Base-by-base conservation (phyloP, 1,284 basidiomycete genomes). In the Pisolithus thermaeus region DNA sequence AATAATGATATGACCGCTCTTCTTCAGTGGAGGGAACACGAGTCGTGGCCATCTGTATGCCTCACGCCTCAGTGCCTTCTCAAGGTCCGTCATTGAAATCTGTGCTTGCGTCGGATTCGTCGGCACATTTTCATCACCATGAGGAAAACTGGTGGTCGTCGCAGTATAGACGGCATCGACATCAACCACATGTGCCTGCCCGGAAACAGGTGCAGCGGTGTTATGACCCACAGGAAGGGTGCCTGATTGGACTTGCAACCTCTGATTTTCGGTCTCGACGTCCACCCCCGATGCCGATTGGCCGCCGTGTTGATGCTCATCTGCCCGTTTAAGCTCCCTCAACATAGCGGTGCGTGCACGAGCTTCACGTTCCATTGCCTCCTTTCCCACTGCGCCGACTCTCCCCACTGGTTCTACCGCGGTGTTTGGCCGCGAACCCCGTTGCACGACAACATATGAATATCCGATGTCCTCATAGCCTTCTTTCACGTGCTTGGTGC, bases 1-100 rank as follows among this genome's bases (percentile, higher is more conserved):
- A 55, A 99, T 74, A 50, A 96, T 89, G 54, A 98, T 82, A 68
- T 99, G 96, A 0, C 96, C 96, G 56, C 86, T 90, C 55, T 85
- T 84, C 70, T 97, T 98, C 61, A 97, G 65, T 14, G 96, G 95
- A 20, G 93, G 83, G 59, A 90, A 89, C 41, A 98, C 80, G 32
- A 99, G 78, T 47, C 97, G 81, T 32, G 96, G 92, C 96, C 96
- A 98, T 49, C 74, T 70, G 58, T 84, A 92, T 6, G 91, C 81
- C 66, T 90, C 87, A 27, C 73, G 67, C 55, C 81, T 73, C 56
- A 90, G 67, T 36, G 73, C 69, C 37, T 70, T 73, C 51, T 79
- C 65, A 23, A 85, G 58, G 42, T 78, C 72, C 37, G 61, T 62
- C 36, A 58, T 45, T 35, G 55, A 52, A 56, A 54, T 47, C 51